Conservation (phyloP, 768 basidiomycete genomes). For the Lentinula edodes region DNA sequence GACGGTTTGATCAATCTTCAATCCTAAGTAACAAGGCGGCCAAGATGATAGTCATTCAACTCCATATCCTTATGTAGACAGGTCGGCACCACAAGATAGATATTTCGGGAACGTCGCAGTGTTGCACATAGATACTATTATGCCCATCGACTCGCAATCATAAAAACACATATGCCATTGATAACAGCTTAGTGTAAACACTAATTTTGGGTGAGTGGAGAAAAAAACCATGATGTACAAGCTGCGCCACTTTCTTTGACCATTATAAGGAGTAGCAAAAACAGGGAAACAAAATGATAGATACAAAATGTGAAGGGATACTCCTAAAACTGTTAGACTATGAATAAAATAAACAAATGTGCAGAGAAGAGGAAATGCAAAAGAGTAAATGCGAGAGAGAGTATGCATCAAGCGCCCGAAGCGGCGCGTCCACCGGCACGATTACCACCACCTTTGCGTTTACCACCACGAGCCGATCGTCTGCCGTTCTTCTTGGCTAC, state of each 20-base stretch:
- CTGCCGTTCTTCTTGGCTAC: slow-evolving; percentile 45
- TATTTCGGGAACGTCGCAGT: too few species aligned
- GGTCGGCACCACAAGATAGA: background rate
- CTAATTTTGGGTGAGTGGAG: background rate
- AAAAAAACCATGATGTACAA: background rate
- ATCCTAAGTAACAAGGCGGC: background rate
- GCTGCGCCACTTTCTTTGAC: background rate
- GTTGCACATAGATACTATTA: too few species aligned
- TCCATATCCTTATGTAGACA: background rate
- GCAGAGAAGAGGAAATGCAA: background rate
- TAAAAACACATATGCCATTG: too few species aligned
- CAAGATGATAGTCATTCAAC: too few species aligned
- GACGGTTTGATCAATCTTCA: background rate
- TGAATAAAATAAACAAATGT: background rate
- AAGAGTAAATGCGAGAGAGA: background rate
- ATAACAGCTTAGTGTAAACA: too few species aligned
- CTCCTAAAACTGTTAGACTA: background rate
- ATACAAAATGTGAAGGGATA: background rate
- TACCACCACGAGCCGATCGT: slow-evolving; percentile 47
- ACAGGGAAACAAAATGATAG: background rate
- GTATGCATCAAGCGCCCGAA: background rate
- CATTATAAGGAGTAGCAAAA: background rate
- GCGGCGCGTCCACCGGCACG: slow-evolving; percentile 1
- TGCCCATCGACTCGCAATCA: too few species aligned
- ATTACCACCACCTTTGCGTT: slow-evolving; percentile 24